phyloP scores from a whole-genome alignment of 192 early-diverging fungal genomes.

The Obelidium mucronatum region DNA sequence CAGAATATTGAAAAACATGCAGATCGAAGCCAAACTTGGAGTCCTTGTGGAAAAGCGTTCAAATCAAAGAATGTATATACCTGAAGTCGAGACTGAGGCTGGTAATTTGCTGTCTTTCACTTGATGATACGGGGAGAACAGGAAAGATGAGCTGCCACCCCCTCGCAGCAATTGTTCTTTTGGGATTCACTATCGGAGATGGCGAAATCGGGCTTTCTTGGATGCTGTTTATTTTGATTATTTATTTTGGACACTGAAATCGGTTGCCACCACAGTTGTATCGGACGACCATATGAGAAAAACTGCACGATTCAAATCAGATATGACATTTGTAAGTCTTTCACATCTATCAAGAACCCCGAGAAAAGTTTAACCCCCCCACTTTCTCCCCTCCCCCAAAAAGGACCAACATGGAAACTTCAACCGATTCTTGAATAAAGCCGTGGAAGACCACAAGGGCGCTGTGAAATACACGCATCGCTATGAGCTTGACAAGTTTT shows the following conservation, averaged over 20 bases:
- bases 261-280: too few species aligned
- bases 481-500: conserved; percentile 72
- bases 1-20: too few species aligned
- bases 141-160: too few species aligned
- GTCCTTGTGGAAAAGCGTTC: conserved; percentile 74
- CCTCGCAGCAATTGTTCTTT: too few species aligned
- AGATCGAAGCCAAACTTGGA: conserved; percentile 96
- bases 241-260: too few species aligned
- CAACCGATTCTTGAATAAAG: conserved; percentile 81
- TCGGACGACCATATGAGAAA: not conserved
- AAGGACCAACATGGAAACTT: conserved; percentile 83
- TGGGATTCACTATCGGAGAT: too few species aligned
- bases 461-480: conserved; percentile 75
- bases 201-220: too few species aligned
- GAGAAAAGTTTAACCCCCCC: too few species aligned
- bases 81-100: conserved; percentile 69
- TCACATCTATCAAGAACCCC: too few species aligned
- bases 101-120: conserved; percentile 42
- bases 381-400: not conserved
- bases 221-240: too few species aligned
- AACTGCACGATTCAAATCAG: conserved; percentile 74
- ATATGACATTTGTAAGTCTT: conserved; percentile 78
- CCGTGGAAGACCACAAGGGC: conserved; percentile 54
- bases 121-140: too few species aligned
- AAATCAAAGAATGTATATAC: conserved; percentile 61